These are phyloP conservation scores for Tulasnella sp. DNA, from an alignment of 768 basidiomycete species.

Conservation along the genomic window DNA sequence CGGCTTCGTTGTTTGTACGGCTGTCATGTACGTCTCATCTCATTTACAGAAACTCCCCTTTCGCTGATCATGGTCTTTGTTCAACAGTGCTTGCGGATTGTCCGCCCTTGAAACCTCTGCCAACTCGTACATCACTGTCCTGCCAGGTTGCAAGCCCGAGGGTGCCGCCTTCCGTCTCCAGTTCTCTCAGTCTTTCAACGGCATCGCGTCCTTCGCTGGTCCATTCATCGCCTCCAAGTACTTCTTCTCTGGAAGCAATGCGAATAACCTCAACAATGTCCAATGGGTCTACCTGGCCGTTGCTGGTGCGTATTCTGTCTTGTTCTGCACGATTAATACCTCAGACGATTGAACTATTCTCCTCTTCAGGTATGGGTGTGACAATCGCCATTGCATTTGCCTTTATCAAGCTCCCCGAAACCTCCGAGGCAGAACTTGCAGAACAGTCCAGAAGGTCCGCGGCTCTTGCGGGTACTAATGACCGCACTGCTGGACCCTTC, in stretches of 20 bases:
- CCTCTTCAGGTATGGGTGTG: conserved; percentile 32
- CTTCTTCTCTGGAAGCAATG: conserved; percentile 40
- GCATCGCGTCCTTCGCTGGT: conserved; percentile 62
- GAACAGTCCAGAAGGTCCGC: not conserved
- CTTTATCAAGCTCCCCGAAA: conserved; percentile 66
- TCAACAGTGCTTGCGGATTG: conserved; percentile 48
- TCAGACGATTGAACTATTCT: not conserved
- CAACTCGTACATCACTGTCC: conserved; percentile 73
- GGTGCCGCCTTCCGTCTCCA: conserved; percentile 60
- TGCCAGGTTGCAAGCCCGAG: conserved; percentile 58
- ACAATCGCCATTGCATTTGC: conserved; percentile 38
- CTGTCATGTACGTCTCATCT: conserved; percentile 53
- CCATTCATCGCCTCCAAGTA: conserved; percentile 54
- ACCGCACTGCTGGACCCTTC: conserved; percentile 52
- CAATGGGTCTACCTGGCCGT: conserved; percentile 41
- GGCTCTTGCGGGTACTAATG: conserved; percentile 37
- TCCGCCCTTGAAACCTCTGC: conserved; percentile 67
- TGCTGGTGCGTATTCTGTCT: conserved; percentile 33
- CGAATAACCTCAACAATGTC: conserved; percentile 38
- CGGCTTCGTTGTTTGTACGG: conserved; percentile 71
- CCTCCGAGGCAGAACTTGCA: conserved; percentile 61
- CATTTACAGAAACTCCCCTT: not conserved
- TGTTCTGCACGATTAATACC: not conserved
- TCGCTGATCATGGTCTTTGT: not conserved
- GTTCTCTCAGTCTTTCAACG: conserved; percentile 77